Base-by-base conservation (phyloP, 352 stramenopile genomes). In the Phytophthora pisi region DNA sequence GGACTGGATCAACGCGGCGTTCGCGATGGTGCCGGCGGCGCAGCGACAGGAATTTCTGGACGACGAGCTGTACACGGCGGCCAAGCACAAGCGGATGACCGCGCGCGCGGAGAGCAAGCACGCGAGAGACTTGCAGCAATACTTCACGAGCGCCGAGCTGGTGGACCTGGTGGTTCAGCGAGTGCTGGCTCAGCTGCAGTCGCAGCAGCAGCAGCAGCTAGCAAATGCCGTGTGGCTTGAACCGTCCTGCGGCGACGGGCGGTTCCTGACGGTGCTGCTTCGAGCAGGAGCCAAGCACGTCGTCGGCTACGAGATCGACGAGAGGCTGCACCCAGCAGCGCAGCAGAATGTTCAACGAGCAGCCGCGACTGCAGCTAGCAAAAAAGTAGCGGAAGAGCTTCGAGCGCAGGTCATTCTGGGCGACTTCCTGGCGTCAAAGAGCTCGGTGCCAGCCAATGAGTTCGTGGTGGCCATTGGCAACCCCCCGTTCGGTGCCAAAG, bases 181-280 rank as follows among this genome's bases (percentile, higher is more conserved):
- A 31, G 66, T 88, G 34, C 50, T 67, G 2, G 45, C 58, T 24
- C 49, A 72, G 16, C 43, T 83, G 13, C 8, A 30, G 8, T n/a
- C 47, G 9, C 8, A 54, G n/a, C n/a, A 65, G 1, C 31, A 66
- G 9, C 8, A 54, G n/a, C n/a, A 65, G 2, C 36, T 63, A 5
- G 57, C 70, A 5, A 46, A 70, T 11, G 61, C 81, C 16, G 50
- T 80, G 38, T 92, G 81, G 78, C 73, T 94, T 16, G 86, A 94
- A 55, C 86, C 86, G 10, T 92, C 84, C 23, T 94, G 83, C 57
- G 86, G 86, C 20, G 80, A 91, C 54, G 86, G 84, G 0, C 71
- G 83, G 40, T 79, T 94, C 26, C 57, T 91, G 0, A 46, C 65
- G 1, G 73, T 73, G 7, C 60, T 94, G 2, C n/a, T 84, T 3